Percentiles rank a stretch among this genome's conserved stretches.
These are phyloP conservation scores for Kodamaea arcana DNA, from an alignment of 1,139 yeast genomes.

Conservation along the genomic window DNA sequence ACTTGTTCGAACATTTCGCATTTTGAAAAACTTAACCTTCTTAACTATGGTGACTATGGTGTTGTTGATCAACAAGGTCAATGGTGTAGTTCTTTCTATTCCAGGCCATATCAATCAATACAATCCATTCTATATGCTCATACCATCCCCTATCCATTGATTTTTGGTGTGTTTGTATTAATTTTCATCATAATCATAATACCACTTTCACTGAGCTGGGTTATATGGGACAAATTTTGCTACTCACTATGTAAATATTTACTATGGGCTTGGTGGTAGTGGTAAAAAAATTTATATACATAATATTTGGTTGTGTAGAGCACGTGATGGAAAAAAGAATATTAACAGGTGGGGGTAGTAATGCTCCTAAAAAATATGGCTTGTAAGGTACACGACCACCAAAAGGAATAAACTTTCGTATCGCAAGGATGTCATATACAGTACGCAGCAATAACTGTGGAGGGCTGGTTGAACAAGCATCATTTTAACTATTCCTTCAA, in stretches of 20 bases:
- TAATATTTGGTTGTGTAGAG: no score
- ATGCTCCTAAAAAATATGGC: no score
- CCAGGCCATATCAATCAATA: background rate
- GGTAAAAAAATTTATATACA: background rate
- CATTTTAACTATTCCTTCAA: no score
- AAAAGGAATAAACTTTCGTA: no score
- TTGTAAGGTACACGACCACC: no score
- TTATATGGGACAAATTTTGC: background rate
- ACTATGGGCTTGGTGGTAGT: background rate
- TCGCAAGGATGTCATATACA: no score
- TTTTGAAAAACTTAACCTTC: background rate
- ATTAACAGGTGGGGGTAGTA: no score
- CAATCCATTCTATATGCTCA: background rate
- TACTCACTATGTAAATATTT: background rate
- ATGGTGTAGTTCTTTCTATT: background rate
- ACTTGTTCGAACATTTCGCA: conserved; percentile 5
- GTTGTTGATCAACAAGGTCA: background rate
- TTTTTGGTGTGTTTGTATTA: background rate
- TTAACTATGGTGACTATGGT: background rate
- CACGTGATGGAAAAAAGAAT: no score
- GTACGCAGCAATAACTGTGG: no score
- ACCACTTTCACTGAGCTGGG: background rate
- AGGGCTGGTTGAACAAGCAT: no score
- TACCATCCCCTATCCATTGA: background rate
- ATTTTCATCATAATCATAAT: background rate